Conservation (phyloP, 139 green algal species). For the Coelastrella sp. region DNA sequence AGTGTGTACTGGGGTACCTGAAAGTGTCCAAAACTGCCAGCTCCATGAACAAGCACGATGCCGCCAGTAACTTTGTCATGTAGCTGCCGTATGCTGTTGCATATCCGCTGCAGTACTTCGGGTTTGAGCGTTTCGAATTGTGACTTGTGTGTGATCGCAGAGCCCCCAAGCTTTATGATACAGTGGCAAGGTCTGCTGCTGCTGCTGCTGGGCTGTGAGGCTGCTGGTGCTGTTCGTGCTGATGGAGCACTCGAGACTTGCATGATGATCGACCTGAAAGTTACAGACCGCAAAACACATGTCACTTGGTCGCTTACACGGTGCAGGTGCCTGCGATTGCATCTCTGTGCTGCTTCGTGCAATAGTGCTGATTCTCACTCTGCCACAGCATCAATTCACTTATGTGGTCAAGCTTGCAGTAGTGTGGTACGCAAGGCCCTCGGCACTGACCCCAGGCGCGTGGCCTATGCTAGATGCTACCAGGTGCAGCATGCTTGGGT, state of each 20-base stretch:
- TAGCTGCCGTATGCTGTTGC: conserved; percentile 38
- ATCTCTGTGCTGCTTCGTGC: too few species aligned
- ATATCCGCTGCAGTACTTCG: conserved; percentile 50
- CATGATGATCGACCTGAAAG: too few species aligned
- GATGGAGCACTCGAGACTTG: background rate
- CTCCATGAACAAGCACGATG: conserved; percentile 74
- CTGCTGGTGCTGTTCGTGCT: background rate
- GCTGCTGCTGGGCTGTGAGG: background rate
- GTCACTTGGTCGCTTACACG: too few species aligned
- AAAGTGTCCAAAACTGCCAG: conserved; percentile 82
- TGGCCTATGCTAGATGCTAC: too few species aligned
- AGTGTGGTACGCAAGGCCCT: too few species aligned
- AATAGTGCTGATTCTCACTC: too few species aligned
- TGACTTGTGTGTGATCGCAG: conserved; percentile 74
- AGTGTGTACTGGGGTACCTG: background rate
- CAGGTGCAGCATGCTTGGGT: too few species aligned
- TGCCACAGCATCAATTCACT: too few species aligned
- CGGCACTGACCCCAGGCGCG: too few species aligned
- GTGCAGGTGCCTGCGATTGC: too few species aligned
- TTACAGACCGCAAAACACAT: too few species aligned
- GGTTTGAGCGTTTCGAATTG: conserved; percentile 62
- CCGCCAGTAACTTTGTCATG: background rate
- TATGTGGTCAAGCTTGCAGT: too few species aligned
- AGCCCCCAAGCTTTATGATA: conserved; percentile 80
- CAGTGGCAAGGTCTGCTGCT: background rate